Evolutionary conservation across 208 protist genomes (phyloP), one percentile per base, ranked within the genome.

Genomic region (Leishmania arabica): DNA sequence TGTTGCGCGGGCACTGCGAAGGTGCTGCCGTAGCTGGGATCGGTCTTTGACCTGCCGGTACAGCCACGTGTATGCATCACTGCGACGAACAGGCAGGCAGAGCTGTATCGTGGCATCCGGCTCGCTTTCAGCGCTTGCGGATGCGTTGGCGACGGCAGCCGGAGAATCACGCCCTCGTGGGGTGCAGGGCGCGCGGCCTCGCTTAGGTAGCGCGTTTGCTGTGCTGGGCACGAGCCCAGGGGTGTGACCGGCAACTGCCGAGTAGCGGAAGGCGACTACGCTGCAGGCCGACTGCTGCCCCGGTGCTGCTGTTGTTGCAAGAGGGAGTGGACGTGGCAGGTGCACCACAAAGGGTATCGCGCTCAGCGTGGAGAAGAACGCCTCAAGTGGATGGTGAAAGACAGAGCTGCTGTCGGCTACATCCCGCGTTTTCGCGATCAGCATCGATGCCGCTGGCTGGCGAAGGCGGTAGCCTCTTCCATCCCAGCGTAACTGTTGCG

Each of bases 301-400:
- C 1, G 51, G 51, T n/a, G 9, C 47, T 37, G 47, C 72, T 47
- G 31, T 21, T 2, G 65, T 53, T 73, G 19, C 45, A n/a, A 60
- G n/a, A 27, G 77, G 72, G 54, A 86, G 72, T n/a, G 65, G 65
- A 19, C 77, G 79, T 5, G 79, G 79, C 7, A 83, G 75, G 3
- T 64, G 76, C 64, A 85, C 49, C 5, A 60, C 75, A 72, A 84
- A 79, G 3, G 78, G 47, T 11, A 49, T 75, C 5, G 78, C 78
- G 60, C 75, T 37, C 3, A 93, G 21, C 19, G 80, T 64, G 21
- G 68, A 56, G n/a, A 93, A 81, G 6, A 93, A 78, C 7, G 86
- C 85, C 64, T 93, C 86, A 7, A 91, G 74, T 15, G 90, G 90
- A 71, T 93, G 90, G 37, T 84, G 73, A 34, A 84, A 84, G 60